Conservation (phyloP, 179 eudicot species). For the Beta lomatogona region DNA sequence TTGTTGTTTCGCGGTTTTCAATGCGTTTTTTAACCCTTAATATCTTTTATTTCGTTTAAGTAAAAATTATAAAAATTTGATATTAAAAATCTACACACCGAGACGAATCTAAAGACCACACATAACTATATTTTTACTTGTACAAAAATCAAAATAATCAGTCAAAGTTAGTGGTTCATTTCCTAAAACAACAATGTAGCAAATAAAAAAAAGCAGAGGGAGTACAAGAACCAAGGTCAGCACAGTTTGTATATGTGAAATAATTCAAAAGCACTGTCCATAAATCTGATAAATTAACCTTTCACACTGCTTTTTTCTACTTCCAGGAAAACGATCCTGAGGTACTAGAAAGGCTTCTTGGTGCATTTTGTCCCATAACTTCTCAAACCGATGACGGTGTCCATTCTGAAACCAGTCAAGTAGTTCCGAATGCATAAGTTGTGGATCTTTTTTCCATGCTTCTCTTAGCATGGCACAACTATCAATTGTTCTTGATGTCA, state of each 20-base stretch:
- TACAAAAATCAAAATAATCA: too few relatives aligned
- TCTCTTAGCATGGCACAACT: slow-evolving; percentile 50
- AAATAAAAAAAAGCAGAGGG: too few relatives aligned
- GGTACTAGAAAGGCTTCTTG: slow-evolving; percentile 51
- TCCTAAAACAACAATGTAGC: too few relatives aligned
- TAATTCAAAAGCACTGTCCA: neutral
- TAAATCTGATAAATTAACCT: neutral
- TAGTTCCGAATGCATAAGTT: slow-evolving; percentile 56
- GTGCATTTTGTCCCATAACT: slow-evolving; percentile 71
- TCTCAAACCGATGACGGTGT: slow-evolving; percentile 43
- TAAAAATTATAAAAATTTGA: too few relatives aligned
- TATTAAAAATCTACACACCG: too few relatives aligned
- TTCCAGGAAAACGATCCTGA: slow-evolving; percentile 39
- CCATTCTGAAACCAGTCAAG: slow-evolving; percentile 70
- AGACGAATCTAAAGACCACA: too few relatives aligned
- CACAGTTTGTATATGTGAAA: neutral
- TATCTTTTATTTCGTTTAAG: too few relatives aligned
- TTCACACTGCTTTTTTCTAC: slow-evolving; percentile 11
- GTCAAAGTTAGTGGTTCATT: too few relatives aligned
- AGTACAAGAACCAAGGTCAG: too few relatives aligned
- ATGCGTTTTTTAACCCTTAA: too few relatives aligned
- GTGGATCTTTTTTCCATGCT: slow-evolving; percentile 63
- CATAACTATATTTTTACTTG: too few relatives aligned
- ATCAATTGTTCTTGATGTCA: slow-evolving; percentile 57
- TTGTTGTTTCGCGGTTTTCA: too few relatives aligned